These are phyloP conservation scores for Botrytis porri DNA, from an alignment of 2,329 filamentous ascomycete species.

Conservation along the genomic window DNA sequence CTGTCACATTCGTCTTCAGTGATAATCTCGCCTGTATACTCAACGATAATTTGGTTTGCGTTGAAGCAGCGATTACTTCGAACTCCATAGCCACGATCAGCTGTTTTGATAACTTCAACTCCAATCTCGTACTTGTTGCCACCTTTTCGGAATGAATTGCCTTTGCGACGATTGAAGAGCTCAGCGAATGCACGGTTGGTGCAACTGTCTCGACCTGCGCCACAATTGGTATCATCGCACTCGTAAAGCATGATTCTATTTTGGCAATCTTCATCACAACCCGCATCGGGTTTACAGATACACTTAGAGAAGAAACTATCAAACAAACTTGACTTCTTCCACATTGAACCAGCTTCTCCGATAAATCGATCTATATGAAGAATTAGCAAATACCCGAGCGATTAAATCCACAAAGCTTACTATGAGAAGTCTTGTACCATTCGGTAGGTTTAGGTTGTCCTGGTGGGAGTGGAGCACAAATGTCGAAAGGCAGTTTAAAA, in stretches of 20 bases:
- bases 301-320: constrained; percentile 75
- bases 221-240: constrained; percentile 88
- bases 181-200: constrained; percentile 85
- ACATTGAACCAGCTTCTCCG: constrained; percentile 74
- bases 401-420: constrained; percentile 49
- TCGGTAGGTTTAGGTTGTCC: constrained; percentile 90
- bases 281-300: constrained; percentile 72
- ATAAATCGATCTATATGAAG: constrained; percentile 74
- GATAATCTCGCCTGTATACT: constrained; percentile 97
- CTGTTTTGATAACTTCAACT: constrained; percentile 91
- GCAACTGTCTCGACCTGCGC: constrained; percentile 68
- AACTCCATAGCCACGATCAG: constrained; percentile 85
- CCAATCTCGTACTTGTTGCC: constrained; percentile 88
- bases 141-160: constrained; percentile 37
- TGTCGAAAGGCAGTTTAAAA: constrained; percentile 85
- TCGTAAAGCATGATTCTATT: constrained; percentile 98
- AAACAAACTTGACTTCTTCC: constrained; percentile 74
- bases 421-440: constrained; percentile 89
- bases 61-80: constrained; percentile 85
- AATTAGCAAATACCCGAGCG: constrained; percentile 21
- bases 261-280: constrained; percentile 86
- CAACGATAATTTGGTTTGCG: constrained; percentile 93
- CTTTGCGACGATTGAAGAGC: constrained; percentile 68
- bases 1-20: constrained; percentile 90
- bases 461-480: constrained; percentile 81